These are phyloP conservation scores for Zoysia matrella DNA, from an alignment of 202 grass and related monocot species.

Conservation along the genomic window DNA sequence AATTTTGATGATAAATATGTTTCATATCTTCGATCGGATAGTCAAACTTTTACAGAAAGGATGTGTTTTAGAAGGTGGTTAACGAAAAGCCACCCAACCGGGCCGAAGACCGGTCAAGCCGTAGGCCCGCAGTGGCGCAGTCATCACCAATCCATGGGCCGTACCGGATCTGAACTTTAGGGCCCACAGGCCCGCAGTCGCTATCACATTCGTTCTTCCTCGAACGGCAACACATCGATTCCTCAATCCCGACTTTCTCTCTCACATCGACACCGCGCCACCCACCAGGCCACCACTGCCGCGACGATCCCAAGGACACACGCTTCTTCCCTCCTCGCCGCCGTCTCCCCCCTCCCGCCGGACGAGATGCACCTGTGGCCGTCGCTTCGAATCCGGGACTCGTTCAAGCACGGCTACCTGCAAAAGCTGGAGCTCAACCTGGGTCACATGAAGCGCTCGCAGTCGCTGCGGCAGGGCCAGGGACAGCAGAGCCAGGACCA, in stretches of 20 bases:
- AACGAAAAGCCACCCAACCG: no score
- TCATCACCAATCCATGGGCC: neutral
- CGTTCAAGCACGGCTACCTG: slow-evolving; percentile 81
- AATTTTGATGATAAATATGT: no score
- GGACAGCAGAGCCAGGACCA: neutral
- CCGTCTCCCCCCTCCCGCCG: slow-evolving; percentile 3
- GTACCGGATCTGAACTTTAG: neutral
- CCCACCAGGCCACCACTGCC: neutral
- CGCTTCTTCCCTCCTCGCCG: slow-evolving; percentile 7
- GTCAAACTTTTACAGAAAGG: no score
- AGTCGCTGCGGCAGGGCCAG: neutral
- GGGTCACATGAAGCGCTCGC: slow-evolving; percentile 59
- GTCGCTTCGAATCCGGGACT: slow-evolving; percentile 74
- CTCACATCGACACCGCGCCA: no score
- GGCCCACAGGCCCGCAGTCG: neutral
- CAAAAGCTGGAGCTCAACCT: slow-evolving; percentile 85
- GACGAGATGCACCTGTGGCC: slow-evolving; percentile 93
- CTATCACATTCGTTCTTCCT: neutral
- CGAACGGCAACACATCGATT: neutral
- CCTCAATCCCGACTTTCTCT: slow-evolving; percentile 3
- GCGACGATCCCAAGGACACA: slow-evolving; percentile 21
- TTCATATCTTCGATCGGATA: no score
- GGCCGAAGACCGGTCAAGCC: neutral
- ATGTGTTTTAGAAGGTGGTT: no score
- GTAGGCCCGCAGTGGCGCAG: neutral